Base-by-base conservation (phyloP, 106 monocot genomes). In the Agapanthus africanus region DNA sequence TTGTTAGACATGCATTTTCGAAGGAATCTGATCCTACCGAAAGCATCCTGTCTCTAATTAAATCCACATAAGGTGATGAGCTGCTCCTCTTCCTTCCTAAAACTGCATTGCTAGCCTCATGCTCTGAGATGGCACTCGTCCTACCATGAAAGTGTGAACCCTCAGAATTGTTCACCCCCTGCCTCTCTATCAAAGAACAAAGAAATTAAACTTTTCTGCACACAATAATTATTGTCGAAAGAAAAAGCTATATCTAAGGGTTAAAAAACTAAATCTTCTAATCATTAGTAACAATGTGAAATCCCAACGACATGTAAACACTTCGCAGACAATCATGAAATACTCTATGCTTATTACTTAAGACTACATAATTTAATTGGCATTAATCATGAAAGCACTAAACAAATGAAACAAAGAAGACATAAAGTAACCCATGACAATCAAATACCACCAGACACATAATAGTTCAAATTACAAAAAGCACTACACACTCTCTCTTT, bases 41-140 rank as follows among this genome's bases (percentile, higher is more conserved):
- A 59, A 66, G 38, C 37, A 66, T 62, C 37, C 63, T 75, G 35
- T 87, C 79, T 59, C 44, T 74, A 6, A 70, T 40, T 40, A 80
- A 65, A 54, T 75, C 77, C 67, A 73, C 63, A 39, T 75, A 80
- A 67, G 77, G 46, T 52, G 79, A 87, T 8, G 81, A 84, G 67
- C 67, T 75, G 73, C 75, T 79, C 69, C 91, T 81, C 73, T 91
- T 91, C 38, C 70, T 84, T 67, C 87, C 84, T 67, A 78, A 65
- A 47, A 77, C 44, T 46, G 68, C 36, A 50, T 74, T 74, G 59
- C 73, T 59, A 38, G 59, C 25, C 61, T 79, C 74, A 25, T 38
- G 54, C 66, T 76, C 73, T 59, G 63, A 57, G 6, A 67, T 52
- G 49, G 59, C 56, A 79, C 59, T 70, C 77, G 79, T 81, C 70